Evolutionary conservation across 2,329 filamentous ascomycete species (phyloP), one percentile per base, ranked within the genome.

Genomic region (Plenodomus lindquistii): DNA sequence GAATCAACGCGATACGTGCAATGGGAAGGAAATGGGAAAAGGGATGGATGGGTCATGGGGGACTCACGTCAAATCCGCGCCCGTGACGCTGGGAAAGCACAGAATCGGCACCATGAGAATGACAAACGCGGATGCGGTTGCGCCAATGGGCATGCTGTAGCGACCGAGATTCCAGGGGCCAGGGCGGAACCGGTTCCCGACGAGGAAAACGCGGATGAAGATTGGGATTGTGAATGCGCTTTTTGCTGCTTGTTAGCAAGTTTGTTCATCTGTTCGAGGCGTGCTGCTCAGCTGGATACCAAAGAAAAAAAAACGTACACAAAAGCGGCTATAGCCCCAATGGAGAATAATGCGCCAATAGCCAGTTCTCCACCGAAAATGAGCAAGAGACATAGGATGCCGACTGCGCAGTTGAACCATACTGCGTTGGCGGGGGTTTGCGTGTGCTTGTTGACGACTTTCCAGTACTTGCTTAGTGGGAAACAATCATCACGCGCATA

Each of bases 401-500:
- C 85, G 21, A 89, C 76, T 2, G 70, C 56, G 35, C 77, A 77
- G 60, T 88, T 88, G 66, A 87, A 79, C 79, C 86, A 85, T 10
- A 88, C 86, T 0, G 86, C 85, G 62, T 88, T 88, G 41, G 88
- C 85, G 0, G 86, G 86, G 0, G 86, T 89, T 42, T 78, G 71
- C 2, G 86, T 89, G 59, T 71, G 64, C 1, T 63, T 59, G 70
- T 89, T 85, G 42, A 89, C 85, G 19, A 73, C 64, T 60, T 82
- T 83, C 76, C 84, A 85, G 60, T 79, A 77, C 0, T 70, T 71
- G 4, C 81, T 85, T 5, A 82, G 62, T 0, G 86, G 86, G 63
- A 89, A 87, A 65, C 84, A 87, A 59, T 83, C 85, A 60, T 89
- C 86, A 27, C 87, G 83, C 16, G 86, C 85, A 69, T 89, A 89